Evolutionary conservation across 108 stramenopile species (phyloP), one percentile per base, ranked within the genome.

Genomic region (Skeletonema marinoi): DNA sequence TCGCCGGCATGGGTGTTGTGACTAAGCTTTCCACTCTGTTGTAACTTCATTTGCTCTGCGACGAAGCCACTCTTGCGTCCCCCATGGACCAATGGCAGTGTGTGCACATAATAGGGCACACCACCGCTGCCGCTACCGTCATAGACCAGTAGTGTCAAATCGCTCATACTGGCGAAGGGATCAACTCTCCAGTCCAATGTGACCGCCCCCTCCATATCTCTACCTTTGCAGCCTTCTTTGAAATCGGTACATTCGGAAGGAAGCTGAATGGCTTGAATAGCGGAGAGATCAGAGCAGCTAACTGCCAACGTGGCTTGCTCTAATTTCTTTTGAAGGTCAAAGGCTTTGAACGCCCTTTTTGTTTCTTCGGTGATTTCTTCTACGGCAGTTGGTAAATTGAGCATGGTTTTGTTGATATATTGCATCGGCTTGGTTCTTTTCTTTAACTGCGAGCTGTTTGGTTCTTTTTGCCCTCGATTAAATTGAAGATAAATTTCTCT

Each of bases 21-120:
- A 17, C 29, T 56, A 58, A 3, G 11, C 44, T 35, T 46, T 46
- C 66, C 56, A 33, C 21, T 70, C 30, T 69, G 61, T 58, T 80
- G 78, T 29, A 63, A 36, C 62, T 69, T 62, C 0, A 82, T 16
- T 33, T 78, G 77, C 44, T 82, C 77, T 29, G 32, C 46, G n/a
- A 82, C 60, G 16, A 82, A 78, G 3, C 72, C 71, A 48, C 62
- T 65, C 60, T 66, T 78, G n/a, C 81, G 56, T 54, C 77, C 77
- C 13, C 81, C 81, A 14, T 73, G 60, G 1, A 58, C 71, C 5
- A 82, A 21, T 9, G 41, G 6, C 10, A 74, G 25, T 14, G 76
- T 73, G 59, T 82, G 81, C n/a, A 78, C 71, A 36, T 78, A 58
- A 17, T 82, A 82, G 4, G 71, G 60, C 4, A 60, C 41, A 2